Conservation (phyloP, 78 protist genomes). For the Speleostelium caveatum region DNA sequence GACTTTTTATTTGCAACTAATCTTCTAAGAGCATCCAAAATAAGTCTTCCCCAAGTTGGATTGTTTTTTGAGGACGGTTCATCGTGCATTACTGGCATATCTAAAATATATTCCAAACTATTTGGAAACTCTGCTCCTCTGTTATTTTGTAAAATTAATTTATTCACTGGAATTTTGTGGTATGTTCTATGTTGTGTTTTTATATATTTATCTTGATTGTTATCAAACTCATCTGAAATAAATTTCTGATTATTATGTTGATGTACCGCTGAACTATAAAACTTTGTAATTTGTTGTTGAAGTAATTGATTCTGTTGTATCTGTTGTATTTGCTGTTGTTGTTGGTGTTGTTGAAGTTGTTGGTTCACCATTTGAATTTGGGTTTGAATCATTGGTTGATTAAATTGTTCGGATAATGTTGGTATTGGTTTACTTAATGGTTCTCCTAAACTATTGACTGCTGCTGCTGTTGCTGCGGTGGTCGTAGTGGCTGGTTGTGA, state of each 20-base stretch:
- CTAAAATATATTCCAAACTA: constrained; percentile 45
- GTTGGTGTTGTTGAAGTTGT: constrained; percentile 1
- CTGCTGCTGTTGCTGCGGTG: neutral
- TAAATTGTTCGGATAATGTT: neutral
- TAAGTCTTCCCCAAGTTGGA: constrained; percentile 70
- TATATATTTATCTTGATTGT: constrained; percentile 20
- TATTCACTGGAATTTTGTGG: constrained; percentile 24
- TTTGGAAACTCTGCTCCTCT: constrained; percentile 63
- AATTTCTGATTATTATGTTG: neutral
- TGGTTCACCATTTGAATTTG: neutral
- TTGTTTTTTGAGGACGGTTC: constrained; percentile 66
- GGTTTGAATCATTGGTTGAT: neutral
- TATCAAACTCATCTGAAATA: neutral
- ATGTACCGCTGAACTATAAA: neutral
- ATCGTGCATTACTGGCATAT: constrained; percentile 51
- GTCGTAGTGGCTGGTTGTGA: neutral
- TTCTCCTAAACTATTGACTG: neutral
- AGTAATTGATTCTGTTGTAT: neutral
- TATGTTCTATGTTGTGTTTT: constrained; percentile 3
- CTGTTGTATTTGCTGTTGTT: constrained; percentile 2
- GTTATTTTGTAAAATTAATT: constrained; percentile 6
- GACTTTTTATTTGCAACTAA: constrained; percentile 50
- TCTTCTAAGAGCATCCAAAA: constrained; percentile 56
- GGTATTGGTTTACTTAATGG: neutral
- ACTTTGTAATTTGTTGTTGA: neutral